phyloP scores from a whole-genome alignment of 2,329 filamentous ascomycete genomes.

The Exophiala spinifera region DNA sequence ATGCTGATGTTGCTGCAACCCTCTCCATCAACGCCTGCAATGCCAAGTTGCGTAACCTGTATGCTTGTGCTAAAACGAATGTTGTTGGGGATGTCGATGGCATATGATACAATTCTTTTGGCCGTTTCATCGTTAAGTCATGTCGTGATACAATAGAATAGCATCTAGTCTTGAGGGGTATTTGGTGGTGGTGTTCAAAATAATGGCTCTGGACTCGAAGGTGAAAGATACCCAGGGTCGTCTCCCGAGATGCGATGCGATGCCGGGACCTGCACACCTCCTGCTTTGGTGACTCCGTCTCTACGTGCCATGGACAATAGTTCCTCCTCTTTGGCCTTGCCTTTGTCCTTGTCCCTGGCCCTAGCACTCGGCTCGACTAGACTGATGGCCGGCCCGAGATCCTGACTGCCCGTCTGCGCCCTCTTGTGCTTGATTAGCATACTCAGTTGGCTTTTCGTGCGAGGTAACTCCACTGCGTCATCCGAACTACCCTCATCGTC shows the following conservation, averaged over 20 bases:
- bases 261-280: constrained; percentile 25
- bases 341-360: constrained; percentile 16
- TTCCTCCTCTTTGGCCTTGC: constrained; percentile 21
- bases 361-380: constrained; percentile 13
- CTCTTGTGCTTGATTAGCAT: constrained; percentile 29
- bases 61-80: not conserved
- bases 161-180: not conserved
- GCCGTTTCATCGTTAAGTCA: constrained; percentile 16
- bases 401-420: constrained; percentile 18
- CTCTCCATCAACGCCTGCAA: not conserved
- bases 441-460: constrained; percentile 30
- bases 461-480: constrained; percentile 2
- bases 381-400: constrained; percentile 16
- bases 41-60: too few relatives aligned
- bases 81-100: not conserved
- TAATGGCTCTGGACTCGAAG: constrained; percentile 22
- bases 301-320: constrained; percentile 25
- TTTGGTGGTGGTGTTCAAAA: constrained; percentile 10
- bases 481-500: constrained; percentile 11
- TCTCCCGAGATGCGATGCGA: constrained; percentile 20
- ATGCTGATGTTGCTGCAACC: not conserved
- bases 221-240: constrained; percentile 10
- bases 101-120: constrained; percentile 5
- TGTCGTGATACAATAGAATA: constrained; percentile 5
- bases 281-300: constrained; percentile 27